These are phyloP conservation scores for Tricholoma furcatifolium DNA, from an alignment of 768 basidiomycete species.

Conservation along the genomic window DNA sequence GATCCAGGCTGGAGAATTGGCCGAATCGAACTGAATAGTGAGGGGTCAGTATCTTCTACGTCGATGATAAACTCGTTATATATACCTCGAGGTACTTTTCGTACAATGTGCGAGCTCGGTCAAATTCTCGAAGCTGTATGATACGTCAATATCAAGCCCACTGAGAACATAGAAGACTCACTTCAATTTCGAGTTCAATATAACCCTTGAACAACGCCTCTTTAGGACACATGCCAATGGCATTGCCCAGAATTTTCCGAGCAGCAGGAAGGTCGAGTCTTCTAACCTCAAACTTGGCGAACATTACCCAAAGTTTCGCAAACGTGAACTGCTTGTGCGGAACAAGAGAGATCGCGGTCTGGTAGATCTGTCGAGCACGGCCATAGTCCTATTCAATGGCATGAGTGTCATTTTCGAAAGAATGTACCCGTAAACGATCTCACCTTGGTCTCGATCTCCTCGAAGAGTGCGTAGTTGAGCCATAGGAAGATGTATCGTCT, in stretches of 20 bases:
- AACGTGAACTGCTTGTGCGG: slow-evolving; percentile 98
- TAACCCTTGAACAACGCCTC: slow-evolving; percentile 95
- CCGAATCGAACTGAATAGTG: slow-evolving; percentile 68
- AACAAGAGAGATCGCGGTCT: slow-evolving; percentile 83
- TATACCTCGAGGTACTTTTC: slow-evolving; percentile 91
- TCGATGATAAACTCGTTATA: slow-evolving; percentile 6
- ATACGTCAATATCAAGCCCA: not conserved
- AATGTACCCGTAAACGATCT: slow-evolving; percentile 15
- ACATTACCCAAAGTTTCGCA: slow-evolving; percentile 93
- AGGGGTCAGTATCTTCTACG: not conserved
- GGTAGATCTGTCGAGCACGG: slow-evolving; percentile 88
- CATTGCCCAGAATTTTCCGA: slow-evolving; percentile 84
- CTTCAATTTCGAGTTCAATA: slow-evolving; percentile 90
- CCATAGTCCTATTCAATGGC: slow-evolving; percentile 61
- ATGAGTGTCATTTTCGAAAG: not conserved
- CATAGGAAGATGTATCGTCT: slow-evolving; percentile 88
- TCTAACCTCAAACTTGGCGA: slow-evolving; percentile 89
- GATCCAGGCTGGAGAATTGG: slow-evolving; percentile 94
- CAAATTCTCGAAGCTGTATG: slow-evolving; percentile 85
- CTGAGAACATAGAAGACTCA: slow-evolving; percentile 29
- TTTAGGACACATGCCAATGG: slow-evolving; percentile 96
- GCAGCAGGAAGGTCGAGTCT: slow-evolving; percentile 80
- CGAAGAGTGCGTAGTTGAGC: slow-evolving; percentile 95
- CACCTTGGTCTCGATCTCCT: slow-evolving; percentile 94
- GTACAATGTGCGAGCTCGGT: slow-evolving; percentile 87